A percentile compares a stretch with the other conserved stretches of the same genome.
Evolutionary conservation across 2,329 filamentous ascomycete species (phyloP).

Genomic region (Nothophaeocryptopus gaeumannii): DNA sequence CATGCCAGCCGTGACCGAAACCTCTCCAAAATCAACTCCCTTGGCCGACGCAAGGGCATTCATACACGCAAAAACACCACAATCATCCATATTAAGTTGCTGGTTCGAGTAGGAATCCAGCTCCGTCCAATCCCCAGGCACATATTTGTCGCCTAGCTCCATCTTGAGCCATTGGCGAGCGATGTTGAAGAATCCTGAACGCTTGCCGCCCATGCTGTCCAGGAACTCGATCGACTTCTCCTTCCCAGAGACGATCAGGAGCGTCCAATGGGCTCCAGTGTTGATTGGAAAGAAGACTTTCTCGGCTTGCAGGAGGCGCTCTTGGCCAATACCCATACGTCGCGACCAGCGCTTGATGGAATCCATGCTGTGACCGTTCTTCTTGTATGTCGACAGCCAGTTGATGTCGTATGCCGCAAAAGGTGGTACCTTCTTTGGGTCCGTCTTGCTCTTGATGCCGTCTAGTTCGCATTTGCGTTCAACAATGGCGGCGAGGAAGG

Average conservation of each 20-base stretch:
- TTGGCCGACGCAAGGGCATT: constrained; percentile 63
- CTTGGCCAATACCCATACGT: constrained; percentile 56
- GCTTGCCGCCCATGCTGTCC: constrained; percentile 60
- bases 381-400: constrained; percentile 59
- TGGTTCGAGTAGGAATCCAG: constrained; percentile 49
- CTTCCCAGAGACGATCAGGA: constrained; percentile 64
- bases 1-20: constrained; percentile 25
- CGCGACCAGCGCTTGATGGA: constrained; percentile 57
- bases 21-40: constrained; percentile 45
- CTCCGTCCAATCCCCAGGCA: constrained; percentile 58
- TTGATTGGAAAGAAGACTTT: constrained; percentile 67
- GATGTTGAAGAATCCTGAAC: constrained; percentile 23
- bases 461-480: constrained; percentile 53
- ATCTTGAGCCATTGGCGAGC: constrained; percentile 55
- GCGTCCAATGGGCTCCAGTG: constrained; percentile 65
- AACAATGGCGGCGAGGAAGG: constrained; percentile 61
- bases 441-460: constrained; percentile 51
- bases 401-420: constrained; percentile 64
- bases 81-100: constrained; percentile 69
- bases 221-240: constrained; percentile 64
- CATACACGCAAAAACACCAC: constrained; percentile 72
- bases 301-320: constrained; percentile 63
- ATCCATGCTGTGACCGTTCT: constrained; percentile 49
- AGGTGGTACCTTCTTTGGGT: constrained; percentile 47
- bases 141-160: constrained; percentile 57